A percentile compares a stretch with the other conserved stretches of the same genome.
Evolutionary conservation across 2,329 filamentous ascomycete species (phyloP).

Genomic region (Fusarium sp.): DNA sequence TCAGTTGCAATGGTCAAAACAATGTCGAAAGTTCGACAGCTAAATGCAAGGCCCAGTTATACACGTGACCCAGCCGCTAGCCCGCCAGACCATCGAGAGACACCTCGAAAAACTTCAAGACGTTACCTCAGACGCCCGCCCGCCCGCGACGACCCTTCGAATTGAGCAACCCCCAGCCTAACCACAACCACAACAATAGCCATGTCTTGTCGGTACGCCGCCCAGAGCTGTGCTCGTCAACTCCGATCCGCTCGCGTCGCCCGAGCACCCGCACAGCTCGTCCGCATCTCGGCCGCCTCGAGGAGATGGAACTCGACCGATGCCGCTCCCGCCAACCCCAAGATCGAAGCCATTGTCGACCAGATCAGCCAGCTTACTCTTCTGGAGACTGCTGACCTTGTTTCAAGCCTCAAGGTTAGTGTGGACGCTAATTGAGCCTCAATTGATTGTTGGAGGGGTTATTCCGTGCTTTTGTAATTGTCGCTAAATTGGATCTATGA

Average conservation of each 20-base stretch:
- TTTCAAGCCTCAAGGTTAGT: constrained; percentile 90
- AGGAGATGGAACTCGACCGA: constrained; percentile 93
- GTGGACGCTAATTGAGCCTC: constrained; percentile 39
- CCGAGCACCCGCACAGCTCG: constrained; percentile 62
- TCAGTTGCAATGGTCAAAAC: background rate
- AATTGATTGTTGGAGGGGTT: constrained; percentile 27
- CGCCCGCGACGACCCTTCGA: constrained; percentile 49
- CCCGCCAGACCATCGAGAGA: constrained; percentile 41
- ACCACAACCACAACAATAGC: constrained; percentile 65
- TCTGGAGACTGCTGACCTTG: constrained; percentile 95
- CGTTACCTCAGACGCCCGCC: constrained; percentile 49
- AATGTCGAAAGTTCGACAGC: constrained; percentile 12
- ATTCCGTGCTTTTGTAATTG: background rate
- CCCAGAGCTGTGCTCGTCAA: constrained; percentile 74
- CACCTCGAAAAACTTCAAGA: constrained; percentile 61
- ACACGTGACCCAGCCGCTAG: constrained; percentile 44
- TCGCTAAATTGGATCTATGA: constrained; percentile 32
- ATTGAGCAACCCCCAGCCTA: constrained; percentile 47
- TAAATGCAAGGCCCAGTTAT: constrained; percentile 26
- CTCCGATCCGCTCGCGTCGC: constrained; percentile 64
- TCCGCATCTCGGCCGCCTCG: constrained; percentile 62
- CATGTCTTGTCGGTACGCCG: constrained; percentile 72
- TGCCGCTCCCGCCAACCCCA: constrained; percentile 78
- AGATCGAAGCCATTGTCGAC: constrained; percentile 95
- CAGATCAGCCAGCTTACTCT: constrained; percentile 99